phyloP scores from a whole-genome alignment of 2,329 filamentous ascomycete genomes.

The Cladophialophora bantiana region DNA sequence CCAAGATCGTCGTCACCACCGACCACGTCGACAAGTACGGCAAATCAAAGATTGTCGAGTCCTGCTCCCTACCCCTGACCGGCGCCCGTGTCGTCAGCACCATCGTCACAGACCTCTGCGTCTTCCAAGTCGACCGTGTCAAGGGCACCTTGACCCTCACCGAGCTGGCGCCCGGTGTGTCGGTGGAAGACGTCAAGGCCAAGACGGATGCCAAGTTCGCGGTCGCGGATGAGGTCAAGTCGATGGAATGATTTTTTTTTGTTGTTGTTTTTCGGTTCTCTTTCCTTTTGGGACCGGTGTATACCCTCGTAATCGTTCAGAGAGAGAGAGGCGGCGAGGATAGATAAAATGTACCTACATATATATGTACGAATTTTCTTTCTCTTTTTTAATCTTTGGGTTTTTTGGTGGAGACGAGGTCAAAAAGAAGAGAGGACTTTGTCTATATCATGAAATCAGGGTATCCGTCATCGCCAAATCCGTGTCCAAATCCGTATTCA shows the following conservation, averaged over 20 bases:
- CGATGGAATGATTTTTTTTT: conserved; percentile 25
- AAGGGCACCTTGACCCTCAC: conserved; percentile 71
- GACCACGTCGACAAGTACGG: conserved; percentile 75
- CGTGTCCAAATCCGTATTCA: no score
- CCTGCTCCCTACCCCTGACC: conserved; percentile 70
- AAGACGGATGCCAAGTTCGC: conserved; percentile 75
- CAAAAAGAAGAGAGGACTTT: no score
- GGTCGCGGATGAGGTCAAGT: conserved; percentile 63
- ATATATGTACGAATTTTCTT: no score
- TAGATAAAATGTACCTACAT: no score
- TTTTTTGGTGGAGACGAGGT: no score
- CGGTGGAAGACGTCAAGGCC: conserved; percentile 70
- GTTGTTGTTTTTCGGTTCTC: not conserved
- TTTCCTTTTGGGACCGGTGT: no score
- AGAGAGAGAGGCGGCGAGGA: no score
- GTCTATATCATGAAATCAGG: no score
- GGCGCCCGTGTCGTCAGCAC: conserved; percentile 72
- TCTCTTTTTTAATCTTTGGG: no score
- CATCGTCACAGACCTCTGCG: conserved; percentile 75
- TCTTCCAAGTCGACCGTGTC: conserved; percentile 77
- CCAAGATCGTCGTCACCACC: conserved; percentile 75
- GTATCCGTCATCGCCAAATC: no score
- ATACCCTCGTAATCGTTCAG: no score
- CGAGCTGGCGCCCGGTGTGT: conserved; percentile 72
- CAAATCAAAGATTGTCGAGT: conserved; percentile 69